Conservation (phyloP, 352 stramenopile species). For the Phytophthora citricola region DNA sequence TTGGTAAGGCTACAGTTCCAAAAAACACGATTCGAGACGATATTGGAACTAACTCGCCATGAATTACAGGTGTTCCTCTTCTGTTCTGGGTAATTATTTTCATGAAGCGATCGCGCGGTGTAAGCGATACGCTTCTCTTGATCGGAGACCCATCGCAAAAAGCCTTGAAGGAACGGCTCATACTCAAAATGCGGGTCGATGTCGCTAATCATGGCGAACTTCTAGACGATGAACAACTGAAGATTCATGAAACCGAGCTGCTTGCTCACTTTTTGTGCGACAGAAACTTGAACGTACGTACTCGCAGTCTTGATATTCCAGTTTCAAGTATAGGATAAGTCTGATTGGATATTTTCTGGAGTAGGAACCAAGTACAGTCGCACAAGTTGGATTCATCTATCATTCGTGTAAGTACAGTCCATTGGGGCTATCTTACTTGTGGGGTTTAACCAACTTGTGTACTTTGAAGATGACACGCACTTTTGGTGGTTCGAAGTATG, state of each 20-base stretch:
- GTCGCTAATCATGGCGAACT: conserved; percentile 46
- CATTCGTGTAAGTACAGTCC: conserved; percentile 56
- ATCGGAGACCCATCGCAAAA: conserved; percentile 46
- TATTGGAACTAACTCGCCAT: neutral
- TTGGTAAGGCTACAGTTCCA: conserved; percentile 41
- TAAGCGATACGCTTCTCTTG: conserved; percentile 59
- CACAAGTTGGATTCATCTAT: conserved; percentile 85
- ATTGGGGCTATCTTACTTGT: neutral
- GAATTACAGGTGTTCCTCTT: conserved; percentile 60
- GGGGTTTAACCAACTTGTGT: neutral
- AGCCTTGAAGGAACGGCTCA: conserved; percentile 51
- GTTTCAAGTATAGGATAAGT: neutral
- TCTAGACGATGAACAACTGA: conserved; percentile 55
- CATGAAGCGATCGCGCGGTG: conserved; percentile 51
- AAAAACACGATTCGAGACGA: neutral
- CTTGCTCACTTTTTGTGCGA: conserved; percentile 63
- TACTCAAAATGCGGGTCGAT: conserved; percentile 59
- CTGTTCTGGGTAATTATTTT: conserved; percentile 76
- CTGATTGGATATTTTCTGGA: neutral
- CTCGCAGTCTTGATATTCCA: too few relatives aligned
- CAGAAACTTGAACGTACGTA: conserved; percentile 54
- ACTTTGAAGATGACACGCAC: conserved; percentile 46
- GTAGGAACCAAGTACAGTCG: conserved; percentile 74
- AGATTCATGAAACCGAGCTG: conserved; percentile 58
- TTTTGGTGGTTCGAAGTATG: conserved; percentile 88